Evolutionary conservation across 192 early-diverging fungal species (phyloP).

Genomic region (Coemansia sp.): DNA sequence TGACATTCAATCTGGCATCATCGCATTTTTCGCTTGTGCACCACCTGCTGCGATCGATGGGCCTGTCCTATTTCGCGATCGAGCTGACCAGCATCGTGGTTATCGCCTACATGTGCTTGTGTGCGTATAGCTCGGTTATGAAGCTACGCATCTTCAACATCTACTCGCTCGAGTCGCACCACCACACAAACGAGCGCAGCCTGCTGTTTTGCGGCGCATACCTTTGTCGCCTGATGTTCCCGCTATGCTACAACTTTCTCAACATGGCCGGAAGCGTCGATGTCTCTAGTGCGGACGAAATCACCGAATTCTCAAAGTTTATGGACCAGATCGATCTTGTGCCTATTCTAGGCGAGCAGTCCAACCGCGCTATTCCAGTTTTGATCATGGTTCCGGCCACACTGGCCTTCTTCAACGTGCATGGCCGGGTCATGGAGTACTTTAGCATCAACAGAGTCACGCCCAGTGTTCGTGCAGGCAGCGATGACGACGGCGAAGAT

Average conservation of each 20-base stretch:
- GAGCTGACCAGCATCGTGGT: conserved; percentile 66
- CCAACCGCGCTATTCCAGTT: conserved; percentile 86
- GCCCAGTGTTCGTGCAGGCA: conserved; percentile 8
- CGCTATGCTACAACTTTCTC: conserved; percentile 94
- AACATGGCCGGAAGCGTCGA: conserved; percentile 58
- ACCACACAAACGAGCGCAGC: conserved; percentile 89
- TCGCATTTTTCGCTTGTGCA: conserved; percentile 75
- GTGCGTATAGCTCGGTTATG: conserved; percentile 90
- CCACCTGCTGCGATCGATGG: conserved; percentile 58
- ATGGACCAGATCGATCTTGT: conserved; percentile 86
- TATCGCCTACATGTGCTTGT: conserved; percentile 88
- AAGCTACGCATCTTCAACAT: conserved; percentile 86
- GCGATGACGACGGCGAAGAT: conserved; percentile 35
- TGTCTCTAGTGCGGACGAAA: conserved; percentile 54
- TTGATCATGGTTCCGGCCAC: conserved; percentile 77
- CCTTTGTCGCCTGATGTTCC: conserved; percentile 79
- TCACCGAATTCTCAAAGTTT: conserved; percentile 61
- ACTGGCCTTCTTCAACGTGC: conserved; percentile 78
- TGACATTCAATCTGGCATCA: conserved; percentile 75
- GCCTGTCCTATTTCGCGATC: conserved; percentile 62
- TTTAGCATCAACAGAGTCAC: conserved; percentile 51
- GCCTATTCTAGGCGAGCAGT: conserved; percentile 82
- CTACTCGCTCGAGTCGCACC: conserved; percentile 86
- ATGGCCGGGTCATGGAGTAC: conserved; percentile 74
- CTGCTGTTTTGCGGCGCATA: conserved; percentile 93